phyloP scores from a whole-genome alignment of 441 rosid genomes.

The Flueggea neowawraea region DNA sequence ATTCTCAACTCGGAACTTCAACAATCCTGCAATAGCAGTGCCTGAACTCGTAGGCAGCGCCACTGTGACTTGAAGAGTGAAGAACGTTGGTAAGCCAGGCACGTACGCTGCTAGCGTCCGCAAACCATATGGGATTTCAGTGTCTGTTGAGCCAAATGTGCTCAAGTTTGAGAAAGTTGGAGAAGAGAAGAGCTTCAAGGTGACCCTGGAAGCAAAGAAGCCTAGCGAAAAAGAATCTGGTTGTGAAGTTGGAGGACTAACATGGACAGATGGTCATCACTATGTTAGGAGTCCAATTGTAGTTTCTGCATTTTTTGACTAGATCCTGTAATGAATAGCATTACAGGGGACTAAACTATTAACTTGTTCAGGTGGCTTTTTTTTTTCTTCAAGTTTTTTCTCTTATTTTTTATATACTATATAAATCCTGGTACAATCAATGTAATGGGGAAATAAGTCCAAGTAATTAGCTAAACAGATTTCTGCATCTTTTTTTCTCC shows the following conservation, averaged over 20 bases:
- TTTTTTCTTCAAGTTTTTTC: no score
- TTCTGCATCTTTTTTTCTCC: no score
- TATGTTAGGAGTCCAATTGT: conserved; percentile 64
- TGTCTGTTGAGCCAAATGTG: conserved; percentile 30
- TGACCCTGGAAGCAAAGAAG: conserved; percentile 25
- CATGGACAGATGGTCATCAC: conserved; percentile 61
- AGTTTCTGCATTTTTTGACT: conserved; percentile 9
- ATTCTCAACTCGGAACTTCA: conserved; percentile 29
- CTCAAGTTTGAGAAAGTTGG: conserved; percentile 32
- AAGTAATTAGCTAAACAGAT: no score
- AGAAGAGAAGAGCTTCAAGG: conserved; percentile 46
- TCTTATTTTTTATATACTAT: no score
- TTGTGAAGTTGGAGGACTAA: conserved; percentile 39
- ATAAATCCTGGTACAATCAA: no score
- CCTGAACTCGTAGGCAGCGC: conserved; percentile 20
- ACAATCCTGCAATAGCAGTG: conserved; percentile 62
- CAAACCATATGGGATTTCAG: conserved; percentile 39
- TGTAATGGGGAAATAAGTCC: no score
- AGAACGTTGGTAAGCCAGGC: conserved; percentile 49
- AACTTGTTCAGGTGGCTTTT: no score
- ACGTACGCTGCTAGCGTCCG: conserved; percentile 26
- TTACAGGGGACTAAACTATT: no score
- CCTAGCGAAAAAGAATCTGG: conserved; percentile 14
- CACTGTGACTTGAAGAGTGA: conserved; percentile 35
- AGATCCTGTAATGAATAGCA: background rate